Percentiles rank a stretch among this genome's conserved stretches.
These are phyloP conservation scores for Zymoseptoria crescenta DNA, from an alignment of 2,329 filamentous ascomycete genomes.

Conservation along the genomic window DNA sequence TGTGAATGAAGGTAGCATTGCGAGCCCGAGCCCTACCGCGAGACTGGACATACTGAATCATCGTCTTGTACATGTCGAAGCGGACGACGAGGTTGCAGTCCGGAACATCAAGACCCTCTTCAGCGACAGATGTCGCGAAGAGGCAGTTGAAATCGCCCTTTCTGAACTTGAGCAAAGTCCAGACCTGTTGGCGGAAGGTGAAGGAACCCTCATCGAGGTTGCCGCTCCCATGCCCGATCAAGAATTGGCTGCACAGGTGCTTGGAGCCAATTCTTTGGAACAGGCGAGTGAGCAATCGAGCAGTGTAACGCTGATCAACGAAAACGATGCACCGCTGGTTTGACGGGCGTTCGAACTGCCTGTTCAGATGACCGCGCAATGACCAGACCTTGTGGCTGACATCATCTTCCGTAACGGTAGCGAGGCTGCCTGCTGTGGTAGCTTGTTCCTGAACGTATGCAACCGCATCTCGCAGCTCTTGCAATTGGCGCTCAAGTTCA, in stretches of 20 bases:
- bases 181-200: slow-evolving; percentile 65
- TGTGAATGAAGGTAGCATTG: slow-evolving; percentile 71
- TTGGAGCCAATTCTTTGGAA: slow-evolving; percentile 52
- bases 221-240: slow-evolving; percentile 52
- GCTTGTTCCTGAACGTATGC: slow-evolving; percentile 24
- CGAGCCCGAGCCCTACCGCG: slow-evolving; percentile 80
- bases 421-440: neutral
- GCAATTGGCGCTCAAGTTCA: slow-evolving; percentile 46
- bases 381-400: slow-evolving; percentile 67
- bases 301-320: slow-evolving; percentile 70
- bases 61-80: slow-evolving; percentile 80
- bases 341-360: slow-evolving; percentile 53
- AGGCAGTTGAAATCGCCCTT: slow-evolving; percentile 53
- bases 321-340: slow-evolving; percentile 77
- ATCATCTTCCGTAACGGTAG: slow-evolving; percentile 17
- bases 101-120: slow-evolving; percentile 59
- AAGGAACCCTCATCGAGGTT: slow-evolving; percentile 47
- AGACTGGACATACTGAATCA: slow-evolving; percentile 94
- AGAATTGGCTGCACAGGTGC: slow-evolving; percentile 52
- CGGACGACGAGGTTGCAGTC: slow-evolving; percentile 61
- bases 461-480: slow-evolving; percentile 52
- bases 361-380: slow-evolving; percentile 53
- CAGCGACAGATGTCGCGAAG: slow-evolving; percentile 57
- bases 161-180: slow-evolving; percentile 59
- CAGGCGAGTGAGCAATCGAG: slow-evolving; percentile 61